These are phyloP conservation scores for Tulasnella sp. DNA, from an alignment of 768 basidiomycete species.

Conservation along the genomic window DNA sequence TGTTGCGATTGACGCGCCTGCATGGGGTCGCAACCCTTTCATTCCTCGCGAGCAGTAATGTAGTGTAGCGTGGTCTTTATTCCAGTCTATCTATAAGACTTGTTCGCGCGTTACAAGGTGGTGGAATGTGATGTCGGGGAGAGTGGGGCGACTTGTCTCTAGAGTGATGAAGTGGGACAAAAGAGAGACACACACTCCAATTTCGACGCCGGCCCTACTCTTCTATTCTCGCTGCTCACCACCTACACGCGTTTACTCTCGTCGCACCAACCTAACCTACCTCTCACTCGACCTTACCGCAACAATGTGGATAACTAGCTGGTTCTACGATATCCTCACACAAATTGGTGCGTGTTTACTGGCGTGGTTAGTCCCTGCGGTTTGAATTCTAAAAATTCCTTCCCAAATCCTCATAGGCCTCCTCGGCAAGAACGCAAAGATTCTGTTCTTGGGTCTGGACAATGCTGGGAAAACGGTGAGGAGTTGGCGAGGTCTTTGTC, in stretches of 20 bases:
- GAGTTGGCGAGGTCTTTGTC: background rate
- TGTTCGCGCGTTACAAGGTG: background rate
- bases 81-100: background rate
- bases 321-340: constrained; percentile 95
- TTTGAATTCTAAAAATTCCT: background rate
- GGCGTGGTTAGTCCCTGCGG: constrained; percentile 23
- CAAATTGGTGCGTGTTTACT: constrained; percentile 68
- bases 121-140: background rate
- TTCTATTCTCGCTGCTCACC: background rate
- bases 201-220: constrained; percentile 5
- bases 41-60: constrained; percentile 14
- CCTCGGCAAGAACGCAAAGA: constrained; percentile 98
- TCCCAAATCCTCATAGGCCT: constrained; percentile 51
- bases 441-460: constrained; percentile 96
- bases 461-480: constrained; percentile 98
- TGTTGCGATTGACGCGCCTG: constrained; percentile 59
- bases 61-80: background rate
- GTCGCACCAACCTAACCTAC: background rate
- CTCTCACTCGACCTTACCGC: background rate
- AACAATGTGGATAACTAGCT: constrained; percentile 79
- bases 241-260: background rate
- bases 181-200: too few relatives aligned
- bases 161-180: constrained; percentile 15
- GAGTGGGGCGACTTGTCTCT: background rate
- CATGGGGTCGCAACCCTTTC: constrained; percentile 28